Conservation (phyloP, 169 alveolate genomes). For the Amoebophrya sp. region DNA sequence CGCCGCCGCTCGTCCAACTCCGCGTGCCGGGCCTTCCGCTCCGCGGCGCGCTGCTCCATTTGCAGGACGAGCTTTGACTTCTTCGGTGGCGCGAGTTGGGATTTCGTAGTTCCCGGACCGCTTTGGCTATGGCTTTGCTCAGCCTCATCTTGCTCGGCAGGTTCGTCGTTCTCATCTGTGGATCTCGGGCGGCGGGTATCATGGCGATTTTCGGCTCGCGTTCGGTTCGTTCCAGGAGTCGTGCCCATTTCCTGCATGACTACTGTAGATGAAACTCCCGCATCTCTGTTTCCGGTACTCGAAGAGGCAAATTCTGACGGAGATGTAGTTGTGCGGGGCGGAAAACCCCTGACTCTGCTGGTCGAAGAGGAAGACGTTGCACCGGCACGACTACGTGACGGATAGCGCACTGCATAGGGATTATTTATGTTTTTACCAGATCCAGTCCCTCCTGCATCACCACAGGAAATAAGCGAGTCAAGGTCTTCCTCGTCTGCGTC, state of each 20-base stretch:
- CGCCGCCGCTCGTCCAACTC: background rate
- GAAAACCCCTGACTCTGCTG: no score
- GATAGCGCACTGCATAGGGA: background rate
- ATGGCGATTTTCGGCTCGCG: background rate
- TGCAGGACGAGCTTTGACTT: background rate
- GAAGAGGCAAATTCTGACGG: background rate
- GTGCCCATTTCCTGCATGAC: no score
- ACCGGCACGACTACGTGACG: background rate
- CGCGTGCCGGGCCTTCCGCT: background rate
- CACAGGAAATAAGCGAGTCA: background rate
- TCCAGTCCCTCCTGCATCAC: background rate
- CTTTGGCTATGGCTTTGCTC: background rate
- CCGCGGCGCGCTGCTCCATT: background rate
- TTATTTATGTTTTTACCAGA: no score
- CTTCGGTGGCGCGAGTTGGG: background rate
- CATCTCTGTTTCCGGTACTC: background rate
- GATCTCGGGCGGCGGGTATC: background rate
- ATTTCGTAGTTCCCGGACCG: no score
- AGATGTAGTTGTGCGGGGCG: no score
- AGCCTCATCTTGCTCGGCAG: background rate
- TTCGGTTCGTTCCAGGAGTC: background rate
- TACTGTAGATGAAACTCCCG: no score
- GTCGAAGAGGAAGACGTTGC: no score
- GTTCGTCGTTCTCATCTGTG: background rate
- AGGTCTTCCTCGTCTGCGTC: background rate